These are phyloP conservation scores for Nemania serpens DNA, from an alignment of 2,329 filamentous ascomycete genomes.

Conservation along the genomic window DNA sequence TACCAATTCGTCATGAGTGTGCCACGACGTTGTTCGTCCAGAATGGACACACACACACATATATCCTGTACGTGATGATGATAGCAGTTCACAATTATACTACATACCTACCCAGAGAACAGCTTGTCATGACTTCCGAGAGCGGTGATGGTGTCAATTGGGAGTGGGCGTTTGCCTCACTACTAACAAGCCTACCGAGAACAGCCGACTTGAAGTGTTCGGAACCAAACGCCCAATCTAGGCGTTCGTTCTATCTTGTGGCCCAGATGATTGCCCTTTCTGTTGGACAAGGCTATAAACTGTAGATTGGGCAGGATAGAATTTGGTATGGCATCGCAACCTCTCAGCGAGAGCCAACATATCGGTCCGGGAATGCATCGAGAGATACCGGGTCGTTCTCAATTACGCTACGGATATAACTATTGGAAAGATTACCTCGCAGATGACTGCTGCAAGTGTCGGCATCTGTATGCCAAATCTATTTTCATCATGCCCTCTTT, in stretches of 20 bases:
- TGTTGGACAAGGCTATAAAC: too few relatives aligned
- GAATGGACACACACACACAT: slow-evolving; percentile 22
- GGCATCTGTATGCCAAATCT: slow-evolving; percentile 18
- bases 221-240: not conserved
- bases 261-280: too few relatives aligned
- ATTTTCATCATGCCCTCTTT: not conserved
- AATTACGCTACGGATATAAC: not conserved
- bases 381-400: not conserved
- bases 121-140: slow-evolving; percentile 10
- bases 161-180: slow-evolving; percentile 8
- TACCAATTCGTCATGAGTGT: slow-evolving; percentile 26
- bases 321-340: not conserved
- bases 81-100: not conserved
- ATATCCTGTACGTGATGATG: not conserved
- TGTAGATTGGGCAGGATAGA: too few relatives aligned
- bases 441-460: slow-evolving; percentile 25
- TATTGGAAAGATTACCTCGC: slow-evolving; percentile 16
- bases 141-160: slow-evolving; percentile 15
- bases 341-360: slow-evolving; percentile 4
- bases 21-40: slow-evolving; percentile 30
- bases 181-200: not conserved
- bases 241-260: not conserved
- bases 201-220: not conserved
- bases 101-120: not conserved
- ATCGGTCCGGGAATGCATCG: not conserved